phyloP scores from a whole-genome alignment of 495 filamentous ascomycete genomes.

The Trichoderma virens region DNA sequence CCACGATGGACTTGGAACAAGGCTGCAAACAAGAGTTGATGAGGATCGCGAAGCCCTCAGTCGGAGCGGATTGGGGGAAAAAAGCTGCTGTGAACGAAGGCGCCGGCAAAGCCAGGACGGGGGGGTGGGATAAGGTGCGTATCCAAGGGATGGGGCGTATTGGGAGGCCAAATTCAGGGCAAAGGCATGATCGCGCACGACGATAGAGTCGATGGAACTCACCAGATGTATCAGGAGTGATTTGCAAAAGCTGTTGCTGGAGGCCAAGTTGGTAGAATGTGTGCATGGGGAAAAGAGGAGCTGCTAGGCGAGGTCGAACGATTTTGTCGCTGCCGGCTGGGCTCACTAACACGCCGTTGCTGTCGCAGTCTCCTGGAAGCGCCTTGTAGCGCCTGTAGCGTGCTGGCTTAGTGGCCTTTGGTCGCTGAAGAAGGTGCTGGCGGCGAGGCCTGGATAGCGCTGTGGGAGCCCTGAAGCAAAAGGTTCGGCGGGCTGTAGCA shows the following conservation, averaged over 20 bases:
- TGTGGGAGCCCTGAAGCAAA: not conserved
- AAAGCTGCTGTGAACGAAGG: constrained; percentile 5
- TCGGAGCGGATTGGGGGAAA: constrained; percentile 1
- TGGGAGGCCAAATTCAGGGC: not conserved
- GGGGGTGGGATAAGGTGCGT: not conserved
- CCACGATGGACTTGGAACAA: not conserved
- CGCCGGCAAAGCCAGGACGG: not conserved
- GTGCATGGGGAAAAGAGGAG: constrained; percentile 13
- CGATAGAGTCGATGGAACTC: constrained; percentile 23
- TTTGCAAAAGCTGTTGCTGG: constrained; percentile 9
- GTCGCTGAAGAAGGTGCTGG: not conserved
- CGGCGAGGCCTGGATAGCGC: not conserved
- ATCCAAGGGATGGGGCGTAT: not conserved
- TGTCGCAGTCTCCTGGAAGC: not conserved
- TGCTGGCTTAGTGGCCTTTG: not conserved
- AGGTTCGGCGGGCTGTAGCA: not conserved
- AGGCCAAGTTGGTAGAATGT: constrained; percentile 9
- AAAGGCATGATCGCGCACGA: constrained; percentile 24
- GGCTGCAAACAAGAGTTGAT: not conserved
- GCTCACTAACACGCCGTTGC: constrained; percentile 10
- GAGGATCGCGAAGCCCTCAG: not conserved
- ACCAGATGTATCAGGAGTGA: constrained; percentile 18
- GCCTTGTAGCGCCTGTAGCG: not conserved
- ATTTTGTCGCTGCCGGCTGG: constrained; percentile 11
- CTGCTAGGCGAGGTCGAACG: constrained; percentile 11